These are phyloP conservation scores for Elaeis guineensis DNA, from an alignment of 176 grass and related monocot species.

Conservation along the genomic window DNA sequence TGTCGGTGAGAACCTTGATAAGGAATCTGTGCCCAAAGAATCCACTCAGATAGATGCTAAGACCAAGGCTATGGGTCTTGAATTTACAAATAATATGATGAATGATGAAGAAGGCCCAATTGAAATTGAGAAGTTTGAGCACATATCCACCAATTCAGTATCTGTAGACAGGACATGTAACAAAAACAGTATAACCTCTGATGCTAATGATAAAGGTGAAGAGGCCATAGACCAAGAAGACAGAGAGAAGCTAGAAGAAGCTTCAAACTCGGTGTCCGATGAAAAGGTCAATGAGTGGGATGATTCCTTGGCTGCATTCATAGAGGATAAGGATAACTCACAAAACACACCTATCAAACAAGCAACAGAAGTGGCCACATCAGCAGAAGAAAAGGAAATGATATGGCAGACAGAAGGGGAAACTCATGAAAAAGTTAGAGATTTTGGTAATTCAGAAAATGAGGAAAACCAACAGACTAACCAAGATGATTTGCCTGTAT, in stretches of 20 bases:
- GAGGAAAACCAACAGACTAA: slow-evolving; percentile 21
- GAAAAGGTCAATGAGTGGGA: too few relatives aligned
- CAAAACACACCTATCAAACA: slow-evolving; percentile 5
- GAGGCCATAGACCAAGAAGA: too few relatives aligned
- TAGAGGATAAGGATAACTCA: slow-evolving; percentile 21
- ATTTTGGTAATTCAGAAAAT: slow-evolving; percentile 4
- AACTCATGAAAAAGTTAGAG: slow-evolving; percentile 3
- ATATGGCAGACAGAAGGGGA: too few relatives aligned
- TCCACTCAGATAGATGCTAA: background rate
- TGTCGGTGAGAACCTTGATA: too few relatives aligned
- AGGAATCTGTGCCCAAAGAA: too few relatives aligned
- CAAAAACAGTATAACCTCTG: too few relatives aligned
- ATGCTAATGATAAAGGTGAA: too few relatives aligned
- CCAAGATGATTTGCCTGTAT: slow-evolving; percentile 50
- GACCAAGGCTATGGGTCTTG: slow-evolving; percentile 21
- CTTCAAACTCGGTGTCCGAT: too few relatives aligned
- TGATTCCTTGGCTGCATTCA: too few relatives aligned
- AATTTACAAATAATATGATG: slow-evolving; percentile 4
- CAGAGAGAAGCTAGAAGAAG: too few relatives aligned
- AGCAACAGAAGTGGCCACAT: slow-evolving; percentile 13
- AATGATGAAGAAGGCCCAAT: too few relatives aligned
- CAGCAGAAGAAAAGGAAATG: too few relatives aligned
- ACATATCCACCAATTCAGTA: slow-evolving; percentile 26
- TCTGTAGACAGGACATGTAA: background rate
- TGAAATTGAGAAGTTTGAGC: slow-evolving; percentile 20